Conservation (phyloP, 2,329 filamentous ascomycete species). For the Penicillium brasilianum region DNA sequence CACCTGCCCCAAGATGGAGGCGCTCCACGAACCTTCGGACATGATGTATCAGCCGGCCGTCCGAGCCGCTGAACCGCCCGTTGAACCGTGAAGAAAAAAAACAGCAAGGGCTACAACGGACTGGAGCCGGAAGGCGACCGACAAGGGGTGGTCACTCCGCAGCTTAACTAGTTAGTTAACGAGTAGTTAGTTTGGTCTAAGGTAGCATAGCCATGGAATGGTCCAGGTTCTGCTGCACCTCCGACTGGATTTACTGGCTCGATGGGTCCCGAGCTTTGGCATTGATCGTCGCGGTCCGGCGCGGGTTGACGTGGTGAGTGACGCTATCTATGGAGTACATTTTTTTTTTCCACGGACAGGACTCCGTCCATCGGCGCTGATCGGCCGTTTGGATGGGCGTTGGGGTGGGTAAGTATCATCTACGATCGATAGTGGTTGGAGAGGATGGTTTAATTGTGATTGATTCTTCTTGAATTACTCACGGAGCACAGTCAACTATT, state of each 20-base stretch:
- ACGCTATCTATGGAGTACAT: background rate
- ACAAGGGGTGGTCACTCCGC: background rate
- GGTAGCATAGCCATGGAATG: background rate
- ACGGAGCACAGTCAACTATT: background rate
- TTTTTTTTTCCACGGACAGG: background rate
- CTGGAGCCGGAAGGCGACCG: background rate
- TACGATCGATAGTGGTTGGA: too few relatives aligned
- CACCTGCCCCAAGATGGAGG: background rate
- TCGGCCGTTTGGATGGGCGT: background rate
- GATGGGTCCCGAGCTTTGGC: slow-evolving; percentile 9
- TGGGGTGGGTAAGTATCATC: too few relatives aligned
- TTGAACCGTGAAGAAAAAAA: slow-evolving; percentile 7
- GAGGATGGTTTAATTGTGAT: background rate
- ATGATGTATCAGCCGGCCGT: slow-evolving; percentile 15
- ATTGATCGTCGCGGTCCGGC: slow-evolving; percentile 13
- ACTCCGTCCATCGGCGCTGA: background rate
- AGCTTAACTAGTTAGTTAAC: too few relatives aligned
- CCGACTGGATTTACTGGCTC: background rate
- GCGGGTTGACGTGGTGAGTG: background rate
- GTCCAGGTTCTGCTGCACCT: background rate
- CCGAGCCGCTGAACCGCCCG: slow-evolving; percentile 3
- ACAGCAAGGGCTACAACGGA: slow-evolving; percentile 12
- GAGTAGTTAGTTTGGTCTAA: background rate
- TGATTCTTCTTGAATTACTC: background rate
- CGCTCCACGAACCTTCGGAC: slow-evolving; percentile 1